Evolutionary conservation across 2,329 filamentous ascomycete genomes (phyloP), one percentile per base, ranked within the genome.

Genomic region (Ceratocystis eucalypticola): DNA sequence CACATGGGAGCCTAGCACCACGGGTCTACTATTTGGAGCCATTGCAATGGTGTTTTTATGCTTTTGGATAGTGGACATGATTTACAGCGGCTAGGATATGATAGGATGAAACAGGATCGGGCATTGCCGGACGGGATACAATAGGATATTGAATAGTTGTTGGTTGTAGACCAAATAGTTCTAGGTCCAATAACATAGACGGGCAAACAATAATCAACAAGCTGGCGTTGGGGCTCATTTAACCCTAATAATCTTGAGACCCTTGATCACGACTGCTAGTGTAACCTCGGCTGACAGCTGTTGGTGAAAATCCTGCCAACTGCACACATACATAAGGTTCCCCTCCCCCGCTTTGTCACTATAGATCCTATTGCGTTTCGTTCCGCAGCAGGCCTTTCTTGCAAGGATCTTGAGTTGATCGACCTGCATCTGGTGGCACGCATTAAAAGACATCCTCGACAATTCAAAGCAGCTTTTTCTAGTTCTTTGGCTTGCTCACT

Each of bases 21-120:
- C 61, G 6, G 61, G 61, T 22, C 61, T 63, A 15, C 10, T 48
- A 17, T 30, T 63, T 17, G 41, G 41, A 8, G 25, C 48, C 6
- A 37, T 48, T 12, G 61, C 61, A 20, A 46, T 63, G 17, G 25
- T 28, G n/a, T 46, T 63, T 28, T 44, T 63, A n/a, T 63, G 61
- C 41, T 63, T 63, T 30, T 63, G 61, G 61, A 22, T 63, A 8
- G 61, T 44, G 30, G 61, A 63, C 17, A 48, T 63, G 61, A 28
- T 63, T 57, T 57, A 57, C 53, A 57, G 28, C 10, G 22, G 53
- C 20, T 57, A 57, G 53, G 20, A 20, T 15, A 30, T 50, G 17
- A 22, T 22, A 22, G 6, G 46, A n/a, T n/a, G 10, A 15, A 22
- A 22, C 6, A 4, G n/a, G n/a, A 50, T 22, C n/a, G 10, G 2